Base-by-base conservation (phyloP, 2,329 filamentous ascomycete species). In the Bipolaris victoriae region DNA sequence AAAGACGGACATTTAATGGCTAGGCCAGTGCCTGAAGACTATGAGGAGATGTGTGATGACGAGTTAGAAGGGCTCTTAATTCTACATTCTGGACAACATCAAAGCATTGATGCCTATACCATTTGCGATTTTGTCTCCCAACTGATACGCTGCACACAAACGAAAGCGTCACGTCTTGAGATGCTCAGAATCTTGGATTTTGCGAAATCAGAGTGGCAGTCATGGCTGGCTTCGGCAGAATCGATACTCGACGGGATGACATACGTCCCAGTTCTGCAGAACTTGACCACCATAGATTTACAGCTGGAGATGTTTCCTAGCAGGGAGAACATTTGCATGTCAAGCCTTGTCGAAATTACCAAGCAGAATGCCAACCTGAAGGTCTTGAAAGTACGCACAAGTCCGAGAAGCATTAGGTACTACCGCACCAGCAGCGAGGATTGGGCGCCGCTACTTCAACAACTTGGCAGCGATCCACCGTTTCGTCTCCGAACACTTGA, bases 401-500 rank as follows among this genome's bases (percentile, higher is more conserved):
- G 40, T 3, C 41, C 48, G 7, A 10, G 24, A 6, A 22, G 11
- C 39, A 5, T 24, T 15, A 13, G 3, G 10, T 6, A 10, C 6
- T 55, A 51, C 15, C 37, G 13, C 2, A 36, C 2, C 1, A 29
- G 13, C 15, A 54, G 18, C 33, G 37, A 51, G 31, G 5, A 18
- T 9, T 60, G 58, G 55, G 50, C 41, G 7, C 43, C 53, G 37
- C 16, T 55, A 18, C 29, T 56, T 7, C 7, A 26, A 31, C 15
- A 43, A n/a, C 45, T 55, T 20, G 49, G 51, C 16, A n/a, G n/a
- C 15, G 10, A 29, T 13, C 55, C 58, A 6, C 31, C 52, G 10
- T 58, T 60, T 29, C 50, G 45, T 7, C 53, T 62, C 10, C 36
- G 22, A 4, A 36, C 46, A 11, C 57, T 62, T 16, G 49, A 57